These are phyloP conservation scores for Cadophora malorum DNA, from an alignment of 2,329 filamentous ascomycete species.

Conservation along the genomic window DNA sequence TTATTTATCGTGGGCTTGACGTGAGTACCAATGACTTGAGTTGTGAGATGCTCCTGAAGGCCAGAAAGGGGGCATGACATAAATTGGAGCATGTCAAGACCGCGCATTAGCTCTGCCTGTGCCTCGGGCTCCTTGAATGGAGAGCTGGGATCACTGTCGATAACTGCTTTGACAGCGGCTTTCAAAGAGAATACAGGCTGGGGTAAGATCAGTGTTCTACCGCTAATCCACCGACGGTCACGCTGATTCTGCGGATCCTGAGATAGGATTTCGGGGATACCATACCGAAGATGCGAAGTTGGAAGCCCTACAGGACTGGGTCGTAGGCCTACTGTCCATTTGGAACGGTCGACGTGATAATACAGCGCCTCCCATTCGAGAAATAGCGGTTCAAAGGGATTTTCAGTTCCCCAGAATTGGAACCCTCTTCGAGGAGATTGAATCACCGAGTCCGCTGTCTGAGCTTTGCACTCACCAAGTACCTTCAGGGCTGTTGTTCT, in stretches of 20 bases:
- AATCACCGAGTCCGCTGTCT: neutral
- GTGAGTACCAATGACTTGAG: conserved; percentile 47
- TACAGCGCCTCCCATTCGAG: conserved; percentile 21
- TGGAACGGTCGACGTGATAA: conserved; percentile 10
- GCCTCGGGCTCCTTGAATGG: neutral
- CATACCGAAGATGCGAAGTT: conserved; percentile 1
- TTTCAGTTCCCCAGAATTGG: conserved; percentile 1
- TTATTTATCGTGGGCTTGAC: conserved; percentile 47
- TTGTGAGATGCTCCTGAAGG: conserved; percentile 45
- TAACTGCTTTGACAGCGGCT: conserved; percentile 33
- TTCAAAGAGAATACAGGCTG: conserved; percentile 48
- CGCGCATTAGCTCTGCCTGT: neutral
- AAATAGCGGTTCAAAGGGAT: conserved; percentile 13
- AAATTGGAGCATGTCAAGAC: conserved; percentile 23
- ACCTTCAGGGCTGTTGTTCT: neutral
- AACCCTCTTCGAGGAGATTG: conserved; percentile 3
- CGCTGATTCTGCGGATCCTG: conserved; percentile 27
- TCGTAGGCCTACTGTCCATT: neutral
- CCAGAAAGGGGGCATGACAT: conserved; percentile 47
- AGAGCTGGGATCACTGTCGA: neutral
- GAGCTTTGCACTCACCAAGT: neutral
- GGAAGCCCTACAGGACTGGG: neutral
- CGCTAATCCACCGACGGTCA: conserved; percentile 44
- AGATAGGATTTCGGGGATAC: neutral
- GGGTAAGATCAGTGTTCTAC: conserved; percentile 49